Base-by-base conservation (phyloP, 768 basidiomycete genomes). In the Russula lepida region DNA sequence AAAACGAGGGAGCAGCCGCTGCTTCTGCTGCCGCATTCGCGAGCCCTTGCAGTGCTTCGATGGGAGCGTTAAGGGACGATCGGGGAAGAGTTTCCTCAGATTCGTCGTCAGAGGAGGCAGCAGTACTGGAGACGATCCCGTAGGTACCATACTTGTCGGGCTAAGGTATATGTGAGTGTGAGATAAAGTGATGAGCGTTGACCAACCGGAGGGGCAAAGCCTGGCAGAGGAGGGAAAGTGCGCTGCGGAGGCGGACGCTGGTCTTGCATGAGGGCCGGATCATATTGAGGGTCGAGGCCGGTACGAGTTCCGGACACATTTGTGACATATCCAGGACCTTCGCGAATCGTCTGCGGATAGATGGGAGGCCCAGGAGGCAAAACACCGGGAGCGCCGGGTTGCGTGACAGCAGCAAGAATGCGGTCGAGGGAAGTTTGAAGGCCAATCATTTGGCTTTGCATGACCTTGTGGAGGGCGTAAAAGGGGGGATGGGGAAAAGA, bases 11-110 rank as follows among this genome's bases (percentile, higher is more conserved):
- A 4, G 81, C 89, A 12, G 89, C 87, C 0, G 92, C 90, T 7
- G 94, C 91, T 72, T 95, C 94, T 28, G 92, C 94, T 6, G 95
- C 95, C 1, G 94, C 95, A 70, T 97, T 94, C 30, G 95, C 95
- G 54, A 97, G 78, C 3, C 92, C 92, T 71, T 97, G 92, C 37
- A 98, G 77, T 13, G 95, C 95, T 70, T 97, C 92, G 58, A 95
- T 95, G 1, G 95, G 95, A 1, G 94, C 92, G 64, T 89, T 92
- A 64, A 97, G 76, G 33, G 89, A 83, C 41, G 88, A 81, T 35
- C 92, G 81, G 17, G 92, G 89, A 13, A 95, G 76, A 0, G 92
- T 88, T 54, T 94, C 92, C 69, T 95, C 92, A 0, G 89, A 91
- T 72, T 94, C 92, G 69, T 93, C 93, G 63, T 94, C 92, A 46